These are phyloP conservation scores for Ceratocystis cacaofunesta DNA, from an alignment of 2,329 filamentous ascomycete genomes.

Conservation along the genomic window DNA sequence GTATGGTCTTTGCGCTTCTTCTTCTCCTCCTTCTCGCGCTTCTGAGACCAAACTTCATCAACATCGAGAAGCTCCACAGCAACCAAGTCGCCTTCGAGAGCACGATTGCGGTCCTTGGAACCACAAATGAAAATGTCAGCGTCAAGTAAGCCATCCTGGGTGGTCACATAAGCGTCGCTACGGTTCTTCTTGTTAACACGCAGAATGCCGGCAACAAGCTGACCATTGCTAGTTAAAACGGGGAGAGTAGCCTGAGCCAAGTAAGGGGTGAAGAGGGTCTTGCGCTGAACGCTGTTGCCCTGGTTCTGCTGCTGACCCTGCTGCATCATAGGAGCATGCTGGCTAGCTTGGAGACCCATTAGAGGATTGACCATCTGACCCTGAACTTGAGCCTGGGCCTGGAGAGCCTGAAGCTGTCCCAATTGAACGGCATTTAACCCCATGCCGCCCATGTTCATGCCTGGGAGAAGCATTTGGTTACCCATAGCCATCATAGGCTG, in stretches of 20 bases:
- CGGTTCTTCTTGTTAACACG: constrained; percentile 99
- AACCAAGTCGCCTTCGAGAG: constrained; percentile 87
- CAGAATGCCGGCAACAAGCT: constrained; percentile 89
- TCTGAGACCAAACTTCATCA: constrained; percentile 96
- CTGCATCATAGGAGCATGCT: constrained; percentile 31
- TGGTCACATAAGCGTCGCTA: constrained; percentile 94
- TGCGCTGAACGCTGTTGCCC: constrained; percentile 77
- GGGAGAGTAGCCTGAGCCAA: constrained; percentile 87
- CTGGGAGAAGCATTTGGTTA: constrained; percentile 72
- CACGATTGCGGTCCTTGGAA: constrained; percentile 96
- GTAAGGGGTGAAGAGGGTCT: constrained; percentile 97
- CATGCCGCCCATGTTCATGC: constrained; percentile 56
- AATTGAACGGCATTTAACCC: constrained; percentile 79
- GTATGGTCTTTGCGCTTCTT: constrained; percentile 99
- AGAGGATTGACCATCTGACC: constrained; percentile 59
- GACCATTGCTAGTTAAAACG: constrained; percentile 76
- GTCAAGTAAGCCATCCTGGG: constrained; percentile 71
- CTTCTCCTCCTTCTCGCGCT: constrained; percentile 98
- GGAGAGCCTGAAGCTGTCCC: constrained; percentile 79
- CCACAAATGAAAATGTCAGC: constrained; percentile 99
- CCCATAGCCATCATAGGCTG: constrained; percentile 82
- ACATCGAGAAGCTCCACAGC: constrained; percentile 93
- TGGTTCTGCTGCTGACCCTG: constrained; percentile 48
- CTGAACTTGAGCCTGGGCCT: constrained; percentile 56
- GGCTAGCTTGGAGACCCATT: constrained; percentile 39